Base-by-base conservation (phyloP, 768 basidiomycete species). In the Clavulina sp. region DNA sequence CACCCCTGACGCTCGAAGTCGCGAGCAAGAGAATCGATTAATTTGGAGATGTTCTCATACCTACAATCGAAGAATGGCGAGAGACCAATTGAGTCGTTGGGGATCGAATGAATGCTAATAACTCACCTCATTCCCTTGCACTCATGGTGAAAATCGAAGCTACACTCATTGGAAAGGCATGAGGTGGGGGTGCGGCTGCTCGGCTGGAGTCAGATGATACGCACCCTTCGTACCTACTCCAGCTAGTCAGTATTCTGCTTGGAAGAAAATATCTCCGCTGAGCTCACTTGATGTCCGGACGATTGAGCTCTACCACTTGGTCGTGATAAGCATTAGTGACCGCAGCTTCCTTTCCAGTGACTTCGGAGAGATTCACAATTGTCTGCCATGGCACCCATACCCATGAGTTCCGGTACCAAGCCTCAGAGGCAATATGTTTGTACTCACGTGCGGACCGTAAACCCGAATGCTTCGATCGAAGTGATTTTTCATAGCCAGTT, bases 111-210 rank as follows among this genome's bases (percentile, higher is more conserved):
- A 5, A 34, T 46, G 34, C 34, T 19, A 9, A 9, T 19, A 38
- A 38, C 43, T 46, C 40, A 87, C 82, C 85, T 87, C 93, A 97
- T 95, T 21, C 93, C 92, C 61, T 77, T 81, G 7, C 89, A 93
- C 64, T 95, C 88, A 2, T 69, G 73, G 65, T 96, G 93, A 63
- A 96, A 97, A 63, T 96, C 93, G 60, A 91, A 96, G 23, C 60
- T 65, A 33, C 57, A 36, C 21, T 31, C 58, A 32, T 64, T 66
- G 9, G 60, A 58, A 48, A n/a, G 16, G n/a, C 2, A 24, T 13
- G 5, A 40, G 24, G 24, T 23, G 21, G n/a, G n/a, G n/a, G n/a
- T n/a, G n/a, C n/a, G n/a, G n/a, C n/a, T n/a, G n/a, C n/a, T n/a
- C n/a, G n/a, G n/a, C n/a, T n/a, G n/a, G n/a, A n/a, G n/a, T n/a